phyloP scores from a whole-genome alignment of 2,329 filamentous ascomycete genomes.

The Alternaria panax region DNA sequence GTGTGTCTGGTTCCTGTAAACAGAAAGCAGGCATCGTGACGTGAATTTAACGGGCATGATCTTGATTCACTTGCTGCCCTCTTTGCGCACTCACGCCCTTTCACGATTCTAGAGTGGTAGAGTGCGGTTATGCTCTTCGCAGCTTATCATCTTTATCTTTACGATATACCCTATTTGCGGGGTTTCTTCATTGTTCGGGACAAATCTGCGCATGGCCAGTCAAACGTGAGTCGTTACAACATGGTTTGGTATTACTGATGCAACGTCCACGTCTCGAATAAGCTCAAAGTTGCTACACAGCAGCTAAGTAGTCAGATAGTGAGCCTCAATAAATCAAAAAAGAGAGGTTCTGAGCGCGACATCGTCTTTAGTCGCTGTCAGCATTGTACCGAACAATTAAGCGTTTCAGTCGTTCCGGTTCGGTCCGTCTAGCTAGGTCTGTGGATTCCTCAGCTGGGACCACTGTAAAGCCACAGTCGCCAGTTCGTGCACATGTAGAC shows the following conservation, averaged over 20 bases:
- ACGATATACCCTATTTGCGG: not conserved
- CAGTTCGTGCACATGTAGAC: not conserved
- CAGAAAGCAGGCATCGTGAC: not conserved
- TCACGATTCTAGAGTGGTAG: not conserved
- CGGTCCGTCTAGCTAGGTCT: not conserved
- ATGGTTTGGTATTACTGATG: not conserved
- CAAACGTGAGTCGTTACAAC: not conserved
- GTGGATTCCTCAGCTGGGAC: not conserved
- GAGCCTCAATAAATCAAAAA: not conserved
- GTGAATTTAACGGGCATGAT: not conserved
- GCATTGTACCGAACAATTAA: not conserved
- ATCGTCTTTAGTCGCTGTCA: not conserved
- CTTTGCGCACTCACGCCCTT: too few species aligned
- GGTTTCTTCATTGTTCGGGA: accelerated
- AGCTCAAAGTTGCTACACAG: not conserved
- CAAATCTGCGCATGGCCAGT: not conserved
- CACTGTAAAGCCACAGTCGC: not conserved
- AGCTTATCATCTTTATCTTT: not conserved
- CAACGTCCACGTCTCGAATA: not conserved
- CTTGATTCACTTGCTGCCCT: not conserved
- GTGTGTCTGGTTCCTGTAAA: not conserved
- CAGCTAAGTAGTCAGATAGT: accelerated
- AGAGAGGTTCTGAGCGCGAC: not conserved
- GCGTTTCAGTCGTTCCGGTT: not conserved
- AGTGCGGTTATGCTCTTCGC: too few species aligned